Percentiles rank a stretch among this genome's conserved stretches.
phyloP scores from a whole-genome alignment of 2,329 filamentous ascomycete species.

The Gyromitra esculenta region DNA sequence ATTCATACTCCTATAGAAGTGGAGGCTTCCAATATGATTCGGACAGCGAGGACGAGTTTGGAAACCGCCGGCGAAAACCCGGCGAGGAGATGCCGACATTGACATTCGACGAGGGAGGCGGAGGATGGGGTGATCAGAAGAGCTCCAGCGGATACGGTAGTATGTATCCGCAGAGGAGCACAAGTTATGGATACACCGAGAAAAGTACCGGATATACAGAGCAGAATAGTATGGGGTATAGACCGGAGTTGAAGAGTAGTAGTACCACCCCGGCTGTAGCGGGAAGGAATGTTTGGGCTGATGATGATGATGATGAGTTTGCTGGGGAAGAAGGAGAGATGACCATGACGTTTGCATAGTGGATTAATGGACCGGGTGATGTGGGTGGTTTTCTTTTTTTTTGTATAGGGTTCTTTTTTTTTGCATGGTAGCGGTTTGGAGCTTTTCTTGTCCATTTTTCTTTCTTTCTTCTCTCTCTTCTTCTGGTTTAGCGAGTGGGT shows the following conservation, averaged over 20 bases:
- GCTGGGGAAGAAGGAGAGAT: slow-evolving; percentile 76
- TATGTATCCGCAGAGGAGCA: slow-evolving; percentile 25
- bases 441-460: not conserved
- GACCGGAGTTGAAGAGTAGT: not conserved
- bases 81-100: slow-evolving; percentile 66
- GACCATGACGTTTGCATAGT: slow-evolving; percentile 80
- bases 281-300: slow-evolving; percentile 74
- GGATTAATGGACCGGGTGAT: not conserved
- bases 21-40: slow-evolving; percentile 47
- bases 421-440: not conserved
- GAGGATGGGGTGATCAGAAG: not conserved
- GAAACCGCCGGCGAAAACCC: slow-evolving; percentile 39
- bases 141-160: not conserved
- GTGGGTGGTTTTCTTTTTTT: not conserved
- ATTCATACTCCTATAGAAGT: not conserved
- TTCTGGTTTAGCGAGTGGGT: not conserved
- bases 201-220: too few relatives aligned
- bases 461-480: not conserved
- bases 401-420: slow-evolving; percentile 7
- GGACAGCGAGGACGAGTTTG: slow-evolving; percentile 63
- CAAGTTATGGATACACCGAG: too few relatives aligned
- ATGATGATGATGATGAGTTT: slow-evolving; percentile 73
- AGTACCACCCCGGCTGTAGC: not conserved
- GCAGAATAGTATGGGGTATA: slow-evolving; percentile 28
- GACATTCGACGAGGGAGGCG: slow-evolving; percentile 69